A percentile compares a stretch with the other conserved stretches of the same genome.
Evolutionary conservation across 2,329 filamentous ascomycete genomes (phyloP).

Genomic region (Berkeleyomyces basicola): DNA sequence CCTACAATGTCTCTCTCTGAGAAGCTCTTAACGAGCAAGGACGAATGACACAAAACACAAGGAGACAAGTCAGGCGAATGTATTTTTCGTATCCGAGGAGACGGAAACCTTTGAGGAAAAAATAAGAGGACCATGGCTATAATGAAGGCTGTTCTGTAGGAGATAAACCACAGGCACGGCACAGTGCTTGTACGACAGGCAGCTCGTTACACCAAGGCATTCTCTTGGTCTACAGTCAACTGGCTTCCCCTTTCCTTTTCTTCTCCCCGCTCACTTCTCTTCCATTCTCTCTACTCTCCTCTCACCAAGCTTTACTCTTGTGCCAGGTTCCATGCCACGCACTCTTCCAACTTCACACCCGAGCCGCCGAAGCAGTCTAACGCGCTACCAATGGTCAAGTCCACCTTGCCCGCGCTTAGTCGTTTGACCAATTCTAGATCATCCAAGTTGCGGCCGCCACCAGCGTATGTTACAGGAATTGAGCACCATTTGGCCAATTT

Average conservation of each 20-base stretch:
- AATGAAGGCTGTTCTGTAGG: too few relatives aligned
- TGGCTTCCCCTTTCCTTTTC: neutral
- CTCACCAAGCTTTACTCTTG: constrained; percentile 19
- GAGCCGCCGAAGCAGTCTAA: constrained; percentile 88
- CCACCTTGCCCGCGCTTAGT: constrained; percentile 65
- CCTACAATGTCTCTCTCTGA: neutral
- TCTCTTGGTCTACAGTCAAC: neutral
- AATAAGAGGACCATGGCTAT: too few relatives aligned
- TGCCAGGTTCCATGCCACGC: constrained; percentile 65
- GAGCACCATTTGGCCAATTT: constrained; percentile 69
- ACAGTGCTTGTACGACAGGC: neutral
- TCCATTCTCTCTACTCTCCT: constrained; percentile 3
- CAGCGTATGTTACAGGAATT: constrained; percentile 91
- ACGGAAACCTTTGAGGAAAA: neutral
- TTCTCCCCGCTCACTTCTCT: neutral
- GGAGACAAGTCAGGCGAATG: neutral
- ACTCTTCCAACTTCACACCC: constrained; percentile 76
- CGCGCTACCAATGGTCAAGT: constrained; percentile 91
- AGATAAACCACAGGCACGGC: too few relatives aligned
- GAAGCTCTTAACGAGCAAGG: neutral
- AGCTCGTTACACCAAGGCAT: neutral
- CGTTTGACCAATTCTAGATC: constrained; percentile 70
- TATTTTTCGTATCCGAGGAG: neutral
- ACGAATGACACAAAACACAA: neutral
- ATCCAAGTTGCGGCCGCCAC: constrained; percentile 66